Evolutionary conservation across 306 rosid species (phyloP).

Genomic region (Acacia confusa): DNA sequence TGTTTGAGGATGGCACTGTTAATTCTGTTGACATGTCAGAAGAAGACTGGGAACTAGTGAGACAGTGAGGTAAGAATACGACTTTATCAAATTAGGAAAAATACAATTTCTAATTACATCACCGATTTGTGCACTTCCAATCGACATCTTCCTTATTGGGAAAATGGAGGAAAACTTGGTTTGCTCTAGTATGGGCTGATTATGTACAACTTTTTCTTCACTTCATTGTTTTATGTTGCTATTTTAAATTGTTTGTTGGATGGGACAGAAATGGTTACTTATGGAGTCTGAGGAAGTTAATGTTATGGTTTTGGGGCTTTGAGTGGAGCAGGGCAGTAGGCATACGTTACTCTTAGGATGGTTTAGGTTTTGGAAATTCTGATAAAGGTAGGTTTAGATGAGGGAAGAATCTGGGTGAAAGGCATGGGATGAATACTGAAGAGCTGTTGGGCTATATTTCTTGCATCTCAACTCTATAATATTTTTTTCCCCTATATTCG

Average conservation of each 20-base stretch:
- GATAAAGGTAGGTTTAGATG: neutral
- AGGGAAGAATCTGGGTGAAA: neutral
- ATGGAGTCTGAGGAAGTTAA: neutral
- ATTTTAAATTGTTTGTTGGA: neutral
- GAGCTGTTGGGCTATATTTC: neutral
- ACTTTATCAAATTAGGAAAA: neutral
- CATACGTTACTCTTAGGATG: neutral
- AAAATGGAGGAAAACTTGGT: neutral
- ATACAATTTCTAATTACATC: neutral
- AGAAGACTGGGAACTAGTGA: slow-evolving; percentile 63
- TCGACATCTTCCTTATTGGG: neutral
- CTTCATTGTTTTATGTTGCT: neutral
- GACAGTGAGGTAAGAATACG: slow-evolving; percentile 18
- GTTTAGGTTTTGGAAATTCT: neutral
- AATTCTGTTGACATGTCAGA: slow-evolving; percentile 62
- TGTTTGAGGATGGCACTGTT: slow-evolving; percentile 60
- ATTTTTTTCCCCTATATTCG: neutral
- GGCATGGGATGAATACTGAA: neutral
- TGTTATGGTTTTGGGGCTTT: neutral
- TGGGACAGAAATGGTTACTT: neutral
- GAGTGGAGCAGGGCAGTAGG: neutral
- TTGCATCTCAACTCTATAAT: neutral
- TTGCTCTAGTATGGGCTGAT: neutral
- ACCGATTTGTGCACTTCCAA: neutral
- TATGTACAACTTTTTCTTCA: neutral